Conservation (phyloP, 306 rosid species). For the Acacia melanoxylon region DNA sequence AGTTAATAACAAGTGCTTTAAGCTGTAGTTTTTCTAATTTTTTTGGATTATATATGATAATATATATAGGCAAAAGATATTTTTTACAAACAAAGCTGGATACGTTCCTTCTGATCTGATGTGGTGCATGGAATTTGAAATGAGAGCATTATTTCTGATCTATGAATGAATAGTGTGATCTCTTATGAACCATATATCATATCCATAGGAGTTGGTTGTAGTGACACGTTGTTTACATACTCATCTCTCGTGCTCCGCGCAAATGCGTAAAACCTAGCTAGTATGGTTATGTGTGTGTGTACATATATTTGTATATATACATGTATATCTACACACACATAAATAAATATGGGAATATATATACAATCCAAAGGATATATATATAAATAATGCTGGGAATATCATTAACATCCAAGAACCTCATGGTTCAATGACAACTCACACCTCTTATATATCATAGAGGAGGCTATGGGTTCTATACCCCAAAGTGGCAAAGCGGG, state of each 20-base stretch:
- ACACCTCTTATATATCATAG: no score
- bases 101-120: no score
- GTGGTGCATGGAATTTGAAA: background rate
- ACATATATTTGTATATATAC: no score
- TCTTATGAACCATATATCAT: background rate
- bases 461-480: no score
- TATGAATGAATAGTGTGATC: background rate
- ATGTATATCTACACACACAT: no score
- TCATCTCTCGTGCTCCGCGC: background rate
- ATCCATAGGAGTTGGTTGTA: background rate
- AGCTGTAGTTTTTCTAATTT: background rate
- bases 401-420: no score
- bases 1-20: background rate
- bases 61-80: background rate
- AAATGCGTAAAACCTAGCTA: no score
- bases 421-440: no score
- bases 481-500: no score
- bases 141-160: background rate
- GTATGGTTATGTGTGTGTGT: no score
- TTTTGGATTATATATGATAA: background rate
- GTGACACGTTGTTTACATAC: background rate
- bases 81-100: background rate
- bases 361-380: no score
- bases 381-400: background rate
- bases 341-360: no score